These are phyloP conservation scores for Leccinum pachyderme DNA, from an alignment of 1,284 basidiomycete genomes.

Conservation along the genomic window DNA sequence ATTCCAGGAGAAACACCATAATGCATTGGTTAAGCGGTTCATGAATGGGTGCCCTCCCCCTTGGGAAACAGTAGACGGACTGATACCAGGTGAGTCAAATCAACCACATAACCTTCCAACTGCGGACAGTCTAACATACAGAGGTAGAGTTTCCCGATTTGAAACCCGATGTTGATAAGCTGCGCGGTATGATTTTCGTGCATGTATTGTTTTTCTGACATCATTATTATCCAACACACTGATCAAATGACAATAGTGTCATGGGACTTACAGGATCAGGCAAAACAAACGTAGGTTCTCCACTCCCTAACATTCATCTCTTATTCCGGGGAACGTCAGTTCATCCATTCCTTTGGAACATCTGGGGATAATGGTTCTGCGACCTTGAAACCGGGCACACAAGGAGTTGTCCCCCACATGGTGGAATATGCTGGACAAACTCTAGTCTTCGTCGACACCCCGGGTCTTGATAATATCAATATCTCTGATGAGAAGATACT, in stretches of 20 bases:
- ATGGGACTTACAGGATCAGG: slow-evolving; percentile 16
- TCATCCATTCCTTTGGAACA: slow-evolving; percentile 2
- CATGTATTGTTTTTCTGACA: background rate
- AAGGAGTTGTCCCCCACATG: background rate
- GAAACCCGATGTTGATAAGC: background rate
- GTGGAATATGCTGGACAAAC: slow-evolving; percentile 1
- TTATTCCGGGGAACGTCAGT: background rate
- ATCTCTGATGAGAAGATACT: slow-evolving; percentile 2
- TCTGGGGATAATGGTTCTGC: background rate
- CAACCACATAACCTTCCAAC: too few species aligned
- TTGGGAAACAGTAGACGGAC: background rate
- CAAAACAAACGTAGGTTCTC: slow-evolving; percentile 10
- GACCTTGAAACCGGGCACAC: slow-evolving; percentile 1
- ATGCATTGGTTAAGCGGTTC: slow-evolving; percentile 2
- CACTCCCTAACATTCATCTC: background rate
- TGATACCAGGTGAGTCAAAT: slow-evolving; percentile 1
- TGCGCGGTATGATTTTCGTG: background rate
- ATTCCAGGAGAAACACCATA: background rate
- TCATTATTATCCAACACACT: background rate
- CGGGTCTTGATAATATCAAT: slow-evolving; percentile 7
- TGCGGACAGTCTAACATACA: background rate
- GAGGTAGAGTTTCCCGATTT: background rate
- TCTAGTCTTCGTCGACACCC: slow-evolving; percentile 10
- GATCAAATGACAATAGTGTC: background rate
- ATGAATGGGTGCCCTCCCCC: background rate